phyloP scores from a whole-genome alignment of 2,329 filamentous ascomycete genomes.

The Cercospora zeina region DNA sequence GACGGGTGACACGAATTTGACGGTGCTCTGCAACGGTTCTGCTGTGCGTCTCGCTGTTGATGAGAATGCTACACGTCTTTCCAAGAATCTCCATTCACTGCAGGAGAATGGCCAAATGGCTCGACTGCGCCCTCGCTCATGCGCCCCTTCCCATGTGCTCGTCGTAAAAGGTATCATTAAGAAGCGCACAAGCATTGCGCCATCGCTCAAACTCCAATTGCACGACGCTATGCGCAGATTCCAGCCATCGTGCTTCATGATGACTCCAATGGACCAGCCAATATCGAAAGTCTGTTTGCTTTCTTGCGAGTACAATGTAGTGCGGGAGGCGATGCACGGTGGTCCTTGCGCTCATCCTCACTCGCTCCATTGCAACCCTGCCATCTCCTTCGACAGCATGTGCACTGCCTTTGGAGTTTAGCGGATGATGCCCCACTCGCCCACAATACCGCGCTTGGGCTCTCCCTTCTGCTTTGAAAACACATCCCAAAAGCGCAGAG shows the following conservation, averaged over 20 bases:
- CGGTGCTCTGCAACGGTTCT: not conserved
- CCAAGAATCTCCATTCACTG: not conserved
- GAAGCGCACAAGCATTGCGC: not conserved
- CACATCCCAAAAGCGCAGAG: constrained; percentile 92
- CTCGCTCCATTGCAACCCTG: not conserved
- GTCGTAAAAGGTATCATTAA: constrained; percentile 3
- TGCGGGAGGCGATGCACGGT: not conserved
- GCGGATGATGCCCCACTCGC: constrained; percentile 73
- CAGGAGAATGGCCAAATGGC: not conserved
- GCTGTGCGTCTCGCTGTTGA: not conserved
- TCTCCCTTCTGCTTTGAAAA: constrained; percentile 77
- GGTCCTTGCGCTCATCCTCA: not conserved
- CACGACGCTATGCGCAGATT: not conserved
- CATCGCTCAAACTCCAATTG: constrained; percentile 5
- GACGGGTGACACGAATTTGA: not conserved
- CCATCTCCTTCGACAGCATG: not conserved
- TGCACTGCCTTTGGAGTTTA: constrained; percentile 4
- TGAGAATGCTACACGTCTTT: not conserved
- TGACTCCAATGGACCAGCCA: constrained; percentile 1
- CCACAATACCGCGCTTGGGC: constrained; percentile 59
- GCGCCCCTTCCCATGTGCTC: constrained; percentile 1
- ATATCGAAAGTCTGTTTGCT: constrained; percentile 4
- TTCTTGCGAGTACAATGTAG: not conserved
- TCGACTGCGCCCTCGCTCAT: not conserved
- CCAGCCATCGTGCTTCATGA: not conserved